Conservation (phyloP, 441 rosid genomes). For the Melastoma candidum region DNA sequence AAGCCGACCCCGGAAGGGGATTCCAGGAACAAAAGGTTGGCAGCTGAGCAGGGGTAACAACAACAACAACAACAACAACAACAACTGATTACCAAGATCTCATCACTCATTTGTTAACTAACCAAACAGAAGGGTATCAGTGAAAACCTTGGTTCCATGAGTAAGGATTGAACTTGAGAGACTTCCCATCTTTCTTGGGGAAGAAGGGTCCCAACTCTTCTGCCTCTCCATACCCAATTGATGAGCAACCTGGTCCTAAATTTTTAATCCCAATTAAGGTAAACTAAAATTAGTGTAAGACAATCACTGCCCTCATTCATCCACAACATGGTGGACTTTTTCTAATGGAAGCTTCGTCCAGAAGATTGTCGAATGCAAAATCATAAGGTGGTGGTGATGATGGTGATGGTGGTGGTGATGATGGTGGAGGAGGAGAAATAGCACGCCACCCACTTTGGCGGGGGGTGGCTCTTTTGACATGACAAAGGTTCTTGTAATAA, state of each 20-base stretch:
- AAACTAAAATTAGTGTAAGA: not conserved
- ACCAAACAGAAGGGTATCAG: not conserved
- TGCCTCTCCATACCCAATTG: slow-evolving; percentile 16
- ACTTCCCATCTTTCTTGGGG: slow-evolving; percentile 1
- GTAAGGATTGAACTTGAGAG: slow-evolving; percentile 10
- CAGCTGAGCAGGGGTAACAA: slow-evolving; percentile 4
- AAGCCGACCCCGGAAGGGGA: slow-evolving; percentile 16
- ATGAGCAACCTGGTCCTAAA: slow-evolving; percentile 29
- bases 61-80: not conserved
- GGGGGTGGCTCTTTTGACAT: too few relatives aligned
- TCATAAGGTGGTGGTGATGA: too few relatives aligned
- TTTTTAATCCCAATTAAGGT: not conserved
- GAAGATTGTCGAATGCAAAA: too few relatives aligned
- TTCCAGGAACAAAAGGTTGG: slow-evolving; percentile 17
- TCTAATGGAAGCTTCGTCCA: too few relatives aligned
- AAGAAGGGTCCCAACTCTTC: slow-evolving; percentile 16
- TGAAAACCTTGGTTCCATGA: slow-evolving; percentile 17
- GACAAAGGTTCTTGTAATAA: too few relatives aligned
- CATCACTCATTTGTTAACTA: not conserved
- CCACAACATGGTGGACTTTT: too few relatives aligned
- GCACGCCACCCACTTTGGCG: too few relatives aligned
- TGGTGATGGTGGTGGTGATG: too few relatives aligned
- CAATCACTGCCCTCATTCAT: not conserved
- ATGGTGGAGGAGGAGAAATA: too few relatives aligned
- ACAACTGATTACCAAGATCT: not conserved